Evolutionary conservation across 163 green algal genomes (phyloP), one percentile per base, ranked within the genome.

Genomic region (Chlamydomonas reinhardtii): DNA sequence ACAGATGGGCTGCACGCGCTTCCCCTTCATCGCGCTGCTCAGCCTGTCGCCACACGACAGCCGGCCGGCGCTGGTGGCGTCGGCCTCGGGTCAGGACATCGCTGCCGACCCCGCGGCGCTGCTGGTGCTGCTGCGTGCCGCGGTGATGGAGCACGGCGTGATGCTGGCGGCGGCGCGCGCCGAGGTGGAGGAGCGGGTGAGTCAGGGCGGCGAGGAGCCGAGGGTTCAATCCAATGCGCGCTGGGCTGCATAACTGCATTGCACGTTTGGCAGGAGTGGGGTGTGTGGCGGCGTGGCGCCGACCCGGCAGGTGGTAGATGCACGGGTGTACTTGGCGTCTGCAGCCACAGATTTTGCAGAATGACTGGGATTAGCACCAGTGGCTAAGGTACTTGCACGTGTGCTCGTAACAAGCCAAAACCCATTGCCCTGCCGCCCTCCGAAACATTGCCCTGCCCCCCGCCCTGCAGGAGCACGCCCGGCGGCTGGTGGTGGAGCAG

Each of bases 1-100:
- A 32, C 70, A 80, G 54, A 79, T 86, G 74, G 83, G 89, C 9
- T 93, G 91, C 27, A 93, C 92, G 1, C 87, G 82, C 37, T 98
- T 96, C 89, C 96, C 96, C 6, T 96, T 91, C 77, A 76, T 93
- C 31, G 95, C 88, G 37, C 81, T 98, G 85, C 91, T 98, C 39
- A 92, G 91, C 32, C 94, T 94, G 73, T 91, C 91, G 25, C 86
- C 79, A 14, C 62, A 68, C 73, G 64, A 77, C 34, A 83, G 73
- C 69, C 74, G 90, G 29, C 90, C 90, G 14, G 90, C 91, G 77
- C 85, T 93, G 83, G 89, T 94, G 68, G 90, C 89, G 15, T 76
- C 72, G 9, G 73, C 83, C 71, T 85, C 92, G 62, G 89, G 89
- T 32, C 25, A 35, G 1, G 74, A 68, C 59, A 31, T 66, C 25